Conservation (phyloP, 1,139 yeast species). For the Lodderomyces jiufengensis region DNA sequence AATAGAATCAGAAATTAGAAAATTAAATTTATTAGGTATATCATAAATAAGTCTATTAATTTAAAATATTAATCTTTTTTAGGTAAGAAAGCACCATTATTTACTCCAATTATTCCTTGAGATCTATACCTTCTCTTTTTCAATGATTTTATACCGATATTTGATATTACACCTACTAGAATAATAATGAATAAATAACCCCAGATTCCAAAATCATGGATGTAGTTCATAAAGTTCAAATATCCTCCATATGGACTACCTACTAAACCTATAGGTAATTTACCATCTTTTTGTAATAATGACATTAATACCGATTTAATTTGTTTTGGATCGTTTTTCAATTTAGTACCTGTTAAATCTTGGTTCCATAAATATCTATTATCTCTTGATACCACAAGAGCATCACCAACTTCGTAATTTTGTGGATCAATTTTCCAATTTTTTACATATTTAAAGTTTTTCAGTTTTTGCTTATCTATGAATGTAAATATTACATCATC, state of each 20-base stretch:
- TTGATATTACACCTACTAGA: conserved; percentile 9
- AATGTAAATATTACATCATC: conserved; percentile 49
- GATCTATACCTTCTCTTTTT: conserved; percentile 9
- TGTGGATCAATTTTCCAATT: conserved; percentile 43
- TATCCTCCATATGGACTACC: conserved; percentile 42
- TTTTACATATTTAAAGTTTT: conserved; percentile 25
- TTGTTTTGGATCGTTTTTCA: conserved; percentile 28
- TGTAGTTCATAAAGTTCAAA: conserved; percentile 39
- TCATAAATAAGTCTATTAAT: no score
- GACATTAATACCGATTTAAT: conserved; percentile 29
- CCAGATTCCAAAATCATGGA: conserved; percentile 42
- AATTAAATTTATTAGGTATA: conserved; percentile 21
- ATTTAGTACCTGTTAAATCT: conserved; percentile 23
- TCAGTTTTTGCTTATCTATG: conserved; percentile 45
- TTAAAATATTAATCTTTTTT: conserved; percentile 18
- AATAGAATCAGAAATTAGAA: conserved; percentile 42
- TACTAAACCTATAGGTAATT: conserved; percentile 25
- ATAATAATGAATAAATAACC: conserved; percentile 37
- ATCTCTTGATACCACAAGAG: conserved; percentile 32
- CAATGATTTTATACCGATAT: conserved; percentile 7
- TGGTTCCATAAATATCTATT: conserved; percentile 33
- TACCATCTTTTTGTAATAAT: conserved; percentile 27
- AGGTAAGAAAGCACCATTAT: conserved; percentile 12
- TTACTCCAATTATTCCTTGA: conserved; percentile 21
- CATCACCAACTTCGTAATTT: conserved; percentile 42